A percentile compares a stretch with the other conserved stretches of the same genome.
These are phyloP conservation scores for Rhexocercosporidium sp. DNA, from an alignment of 2,329 filamentous ascomycete species.

Conservation along the genomic window DNA sequence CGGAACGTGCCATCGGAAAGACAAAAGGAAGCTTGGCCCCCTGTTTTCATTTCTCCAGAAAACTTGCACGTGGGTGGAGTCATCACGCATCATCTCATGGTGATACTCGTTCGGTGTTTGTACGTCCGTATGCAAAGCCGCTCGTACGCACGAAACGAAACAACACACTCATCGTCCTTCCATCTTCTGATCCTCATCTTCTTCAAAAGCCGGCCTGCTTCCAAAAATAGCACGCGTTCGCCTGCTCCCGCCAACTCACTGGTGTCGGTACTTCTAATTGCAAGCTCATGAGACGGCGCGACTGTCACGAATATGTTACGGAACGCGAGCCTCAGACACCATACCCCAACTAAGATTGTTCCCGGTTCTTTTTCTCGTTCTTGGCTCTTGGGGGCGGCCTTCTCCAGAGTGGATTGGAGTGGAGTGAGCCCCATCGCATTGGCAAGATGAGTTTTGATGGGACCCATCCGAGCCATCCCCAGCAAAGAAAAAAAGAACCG, in stretches of 20 bases:
- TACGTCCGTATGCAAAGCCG: neutral
- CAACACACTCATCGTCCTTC: neutral
- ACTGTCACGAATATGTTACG: constrained; percentile 14
- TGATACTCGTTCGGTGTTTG: neutral
- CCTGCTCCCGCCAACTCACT: neutral
- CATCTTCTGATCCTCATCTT: neutral
- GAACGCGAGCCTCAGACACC: neutral
- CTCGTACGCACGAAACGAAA: neutral
- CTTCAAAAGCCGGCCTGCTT: constrained; percentile 1
- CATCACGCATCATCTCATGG: neutral
- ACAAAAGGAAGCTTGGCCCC: neutral
- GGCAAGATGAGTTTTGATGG: no score
- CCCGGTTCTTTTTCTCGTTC: constrained; percentile 4
- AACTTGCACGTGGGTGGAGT: neutral
- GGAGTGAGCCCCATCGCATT: constrained; percentile 1
- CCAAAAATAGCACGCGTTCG: neutral
- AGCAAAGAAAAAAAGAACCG: neutral
- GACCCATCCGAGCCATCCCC: neutral
- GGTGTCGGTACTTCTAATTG: neutral
- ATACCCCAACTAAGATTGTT: neutral
- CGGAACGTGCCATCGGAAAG: neutral
- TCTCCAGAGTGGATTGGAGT: neutral
- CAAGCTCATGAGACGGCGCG: constrained; percentile 11
- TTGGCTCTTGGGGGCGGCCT: constrained; percentile 1
- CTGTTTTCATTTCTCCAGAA: neutral